phyloP scores from a whole-genome alignment of 257 asterid species.

The Euphrasia confusa region DNA sequence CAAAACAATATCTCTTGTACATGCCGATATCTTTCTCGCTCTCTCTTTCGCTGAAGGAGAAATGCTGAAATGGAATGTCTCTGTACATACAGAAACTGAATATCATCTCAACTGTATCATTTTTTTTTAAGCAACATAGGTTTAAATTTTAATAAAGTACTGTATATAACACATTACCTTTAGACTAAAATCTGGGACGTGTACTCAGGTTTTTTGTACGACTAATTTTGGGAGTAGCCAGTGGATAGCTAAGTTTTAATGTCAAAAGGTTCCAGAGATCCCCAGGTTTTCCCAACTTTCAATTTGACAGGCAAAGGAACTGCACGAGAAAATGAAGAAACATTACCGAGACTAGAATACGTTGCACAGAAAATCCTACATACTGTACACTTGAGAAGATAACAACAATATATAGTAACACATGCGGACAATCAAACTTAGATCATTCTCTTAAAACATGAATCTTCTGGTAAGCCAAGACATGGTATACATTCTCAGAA shows the following conservation, averaged over 20 bases:
- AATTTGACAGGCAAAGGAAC: conserved; percentile 90
- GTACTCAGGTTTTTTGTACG: conserved; percentile 16
- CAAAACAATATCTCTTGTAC: neutral
- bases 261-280: conserved; percentile 74
- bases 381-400: conserved; percentile 6
- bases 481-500: conserved; percentile 13
- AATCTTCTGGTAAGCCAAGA: conserved; percentile 2
- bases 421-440: conserved; percentile 11
- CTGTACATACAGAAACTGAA: neutral
- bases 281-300: conserved; percentile 91
- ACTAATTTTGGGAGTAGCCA: conserved; percentile 9
- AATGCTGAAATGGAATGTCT: conserved; percentile 1
- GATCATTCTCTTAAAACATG: conserved; percentile 2
- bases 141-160: neutral
- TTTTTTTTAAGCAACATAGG: neutral
- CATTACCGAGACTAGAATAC: conserved; percentile 8
- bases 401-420: conserved; percentile 7
- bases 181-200: conserved; percentile 20
- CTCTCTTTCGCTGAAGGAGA: neutral
- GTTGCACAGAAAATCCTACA: neutral
- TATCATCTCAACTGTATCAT: conserved; percentile 18
- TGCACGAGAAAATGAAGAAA: conserved; percentile 32
- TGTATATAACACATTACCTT: conserved; percentile 26
- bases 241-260: conserved; percentile 32
- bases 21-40: neutral